Base-by-base conservation (phyloP, 345 rosid species). In the Citrus inodora region DNA sequence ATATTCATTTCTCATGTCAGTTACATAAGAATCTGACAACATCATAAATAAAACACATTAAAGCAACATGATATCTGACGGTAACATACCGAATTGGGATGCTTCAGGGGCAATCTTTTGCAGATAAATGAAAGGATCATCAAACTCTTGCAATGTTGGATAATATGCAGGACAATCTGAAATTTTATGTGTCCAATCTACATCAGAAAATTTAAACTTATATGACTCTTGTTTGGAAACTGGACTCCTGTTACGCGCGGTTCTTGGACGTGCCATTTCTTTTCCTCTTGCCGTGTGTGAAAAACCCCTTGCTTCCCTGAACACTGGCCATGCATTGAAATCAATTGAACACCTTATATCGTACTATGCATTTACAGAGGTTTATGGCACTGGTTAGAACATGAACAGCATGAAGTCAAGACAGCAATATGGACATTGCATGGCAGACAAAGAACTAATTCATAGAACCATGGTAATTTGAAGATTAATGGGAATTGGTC, bases 81-180 rank as follows among this genome's bases (percentile, higher is more conserved):
- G 25, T n/a, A 1, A 69, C 38, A 32, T 82, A 89, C 93, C 93
- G 64, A 81, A 87, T 83, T 71, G 86, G 19, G 93, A 89, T 67
- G 93, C 95, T 66, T 88, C 76, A 17, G 85, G 90, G 42, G 92
- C 87, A 76, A 91, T 86, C 80, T 80, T 84, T 67, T 87, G 89
- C 40, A 88, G 76, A 82, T 82, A 91, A 73, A 79, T 72, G 65
- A 91, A 79, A 19, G 93, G 95, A 79, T 89, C 92, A 78, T 86
- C 85, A 79, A 91, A 87, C 77, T 91, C 90, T 71, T 87, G 92
- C 78, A 78, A 80, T 28, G 92, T 79, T 25, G 93, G 95, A 75
- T 16, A 32, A 77, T 83, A 91, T 3, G 85, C 89, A 58, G 92
- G 93, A 68, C 95, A 91, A 72, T 85, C 88, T 7, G 85, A 82